Conservation (phyloP, 2,329 filamentous ascomycete species). For the Sodiomyces alkalinus region DNA sequence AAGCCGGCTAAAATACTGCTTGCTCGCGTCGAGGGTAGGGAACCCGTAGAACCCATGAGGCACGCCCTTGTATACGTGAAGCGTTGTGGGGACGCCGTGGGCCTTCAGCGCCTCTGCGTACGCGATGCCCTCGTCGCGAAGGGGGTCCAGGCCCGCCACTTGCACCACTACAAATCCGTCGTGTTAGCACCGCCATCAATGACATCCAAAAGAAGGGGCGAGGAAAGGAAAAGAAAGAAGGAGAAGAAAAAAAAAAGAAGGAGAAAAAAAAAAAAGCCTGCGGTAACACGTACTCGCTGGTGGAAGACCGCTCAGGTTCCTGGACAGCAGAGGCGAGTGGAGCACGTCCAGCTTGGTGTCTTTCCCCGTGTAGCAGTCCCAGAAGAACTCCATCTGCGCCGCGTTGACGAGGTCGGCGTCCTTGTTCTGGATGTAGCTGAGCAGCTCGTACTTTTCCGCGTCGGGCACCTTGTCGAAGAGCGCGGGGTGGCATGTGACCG, state of each 20-base stretch:
- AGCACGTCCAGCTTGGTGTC: constrained; percentile 12
- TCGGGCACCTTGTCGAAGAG: constrained; percentile 14
- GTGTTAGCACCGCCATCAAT: too few relatives aligned
- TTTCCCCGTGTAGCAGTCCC: constrained; percentile 17
- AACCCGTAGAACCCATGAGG: too few relatives aligned
- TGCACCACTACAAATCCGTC: constrained; percentile 14
- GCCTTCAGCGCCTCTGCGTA: constrained; percentile 18
- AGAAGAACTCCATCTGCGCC: constrained; percentile 18
- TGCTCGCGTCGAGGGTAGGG: too few relatives aligned
- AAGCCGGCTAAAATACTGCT: too few relatives aligned
- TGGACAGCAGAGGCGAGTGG: constrained; percentile 18
- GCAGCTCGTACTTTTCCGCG: constrained; percentile 19
- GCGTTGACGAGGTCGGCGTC: constrained; percentile 15
- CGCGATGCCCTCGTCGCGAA: constrained; percentile 22
- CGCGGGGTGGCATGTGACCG: constrained; percentile 19
- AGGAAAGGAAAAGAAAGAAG: too few relatives aligned
- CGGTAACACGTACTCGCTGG: constrained; percentile 13
- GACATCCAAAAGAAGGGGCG: too few relatives aligned
- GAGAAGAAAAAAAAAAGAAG: too few relatives aligned
- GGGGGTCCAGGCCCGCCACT: constrained; percentile 16
- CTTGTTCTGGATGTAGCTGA: constrained; percentile 17
- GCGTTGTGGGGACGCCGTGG: constrained; percentile 15
- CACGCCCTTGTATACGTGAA: constrained; percentile 18
- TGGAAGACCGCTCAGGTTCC: constrained; percentile 14
- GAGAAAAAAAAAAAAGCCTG: not conserved